phyloP scores from a whole-genome alignment of 495 filamentous ascomycete species.

The Apodospora peruviana region DNA sequence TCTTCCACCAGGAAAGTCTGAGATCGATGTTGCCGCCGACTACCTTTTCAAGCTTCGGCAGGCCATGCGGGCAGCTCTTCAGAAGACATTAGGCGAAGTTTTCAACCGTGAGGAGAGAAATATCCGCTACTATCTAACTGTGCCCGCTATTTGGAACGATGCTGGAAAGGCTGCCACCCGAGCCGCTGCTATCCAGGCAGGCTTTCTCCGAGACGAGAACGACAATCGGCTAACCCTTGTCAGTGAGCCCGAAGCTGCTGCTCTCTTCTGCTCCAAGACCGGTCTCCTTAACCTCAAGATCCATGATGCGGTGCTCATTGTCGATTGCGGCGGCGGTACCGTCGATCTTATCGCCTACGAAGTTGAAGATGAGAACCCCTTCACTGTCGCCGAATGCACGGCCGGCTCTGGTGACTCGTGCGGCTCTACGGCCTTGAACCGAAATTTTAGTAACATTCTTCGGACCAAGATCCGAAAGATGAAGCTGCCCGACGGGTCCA shows the following conservation, averaged over 20 bases:
- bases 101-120: constrained; percentile 72
- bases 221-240: constrained; percentile 68
- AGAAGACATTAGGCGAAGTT: constrained; percentile 73
- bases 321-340: constrained; percentile 70
- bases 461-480: constrained; percentile 73
- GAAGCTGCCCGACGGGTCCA: constrained; percentile 70
- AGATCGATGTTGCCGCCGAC: constrained; percentile 71
- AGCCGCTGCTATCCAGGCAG: constrained; percentile 68
- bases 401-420: constrained; percentile 71
- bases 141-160: constrained; percentile 74
- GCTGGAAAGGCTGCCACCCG: constrained; percentile 68
- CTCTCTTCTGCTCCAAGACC: constrained; percentile 70
- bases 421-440: constrained; percentile 67
- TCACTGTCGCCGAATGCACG: constrained; percentile 69
- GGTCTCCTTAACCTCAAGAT: constrained; percentile 69
- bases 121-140: constrained; percentile 67
- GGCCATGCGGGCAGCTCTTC: constrained; percentile 65
- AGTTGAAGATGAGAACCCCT: constrained; percentile 69
- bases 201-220: constrained; percentile 69
- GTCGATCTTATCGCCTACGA: constrained; percentile 75
- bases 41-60: constrained; percentile 73
- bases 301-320: constrained; percentile 67
- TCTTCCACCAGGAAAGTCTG: constrained; percentile 69
- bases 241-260: constrained; percentile 67
- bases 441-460: constrained; percentile 71